A percentile compares a stretch with the other conserved stretches of the same genome.
These are phyloP conservation scores for Daldinia decipiens DNA, from an alignment of 495 filamentous ascomycete species.

Conservation along the genomic window DNA sequence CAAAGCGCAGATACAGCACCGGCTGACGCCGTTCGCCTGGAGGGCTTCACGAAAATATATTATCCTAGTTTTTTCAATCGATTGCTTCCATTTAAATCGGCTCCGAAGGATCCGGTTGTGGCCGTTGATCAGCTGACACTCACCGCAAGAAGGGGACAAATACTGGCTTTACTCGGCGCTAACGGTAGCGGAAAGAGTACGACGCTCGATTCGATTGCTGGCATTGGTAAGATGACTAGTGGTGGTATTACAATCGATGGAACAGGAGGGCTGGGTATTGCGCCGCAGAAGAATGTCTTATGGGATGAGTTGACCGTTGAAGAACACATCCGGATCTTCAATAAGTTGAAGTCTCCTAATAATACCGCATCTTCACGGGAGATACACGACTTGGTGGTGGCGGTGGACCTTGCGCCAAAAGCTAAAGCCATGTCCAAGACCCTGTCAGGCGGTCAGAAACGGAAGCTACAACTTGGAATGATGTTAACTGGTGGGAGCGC, in stretches of 20 bases:
- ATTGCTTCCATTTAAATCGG: constrained; percentile 64
- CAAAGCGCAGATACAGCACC: constrained; percentile 49
- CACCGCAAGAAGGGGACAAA: constrained; percentile 74
- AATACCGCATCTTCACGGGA: constrained; percentile 63
- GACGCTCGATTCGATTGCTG: constrained; percentile 85
- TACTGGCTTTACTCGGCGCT: constrained; percentile 82
- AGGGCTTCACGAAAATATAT: constrained; percentile 79
- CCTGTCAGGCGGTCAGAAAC: constrained; percentile 87
- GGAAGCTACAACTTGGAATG: constrained; percentile 91
- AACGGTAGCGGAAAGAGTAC: constrained; percentile 91
- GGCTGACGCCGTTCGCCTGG: constrained; percentile 69
- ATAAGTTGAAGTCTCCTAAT: constrained; percentile 72
- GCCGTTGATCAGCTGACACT: constrained; percentile 78
- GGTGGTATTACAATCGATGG: constrained; percentile 77
- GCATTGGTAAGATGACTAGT: constrained; percentile 73
- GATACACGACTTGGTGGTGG: constrained; percentile 66
- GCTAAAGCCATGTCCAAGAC: constrained; percentile 70
- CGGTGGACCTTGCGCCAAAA: constrained; percentile 78
- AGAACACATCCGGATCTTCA: constrained; percentile 84
- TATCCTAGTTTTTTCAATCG: constrained; percentile 69
- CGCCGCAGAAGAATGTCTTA: constrained; percentile 88
- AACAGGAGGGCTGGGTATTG: constrained; percentile 82
- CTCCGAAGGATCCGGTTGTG: constrained; percentile 68
- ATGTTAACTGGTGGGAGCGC: constrained; percentile 88
- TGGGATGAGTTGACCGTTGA: constrained; percentile 85